Evolutionary conservation across 495 filamentous ascomycete genomes (phyloP).

Genomic region (Penicillium antarcticum): DNA sequence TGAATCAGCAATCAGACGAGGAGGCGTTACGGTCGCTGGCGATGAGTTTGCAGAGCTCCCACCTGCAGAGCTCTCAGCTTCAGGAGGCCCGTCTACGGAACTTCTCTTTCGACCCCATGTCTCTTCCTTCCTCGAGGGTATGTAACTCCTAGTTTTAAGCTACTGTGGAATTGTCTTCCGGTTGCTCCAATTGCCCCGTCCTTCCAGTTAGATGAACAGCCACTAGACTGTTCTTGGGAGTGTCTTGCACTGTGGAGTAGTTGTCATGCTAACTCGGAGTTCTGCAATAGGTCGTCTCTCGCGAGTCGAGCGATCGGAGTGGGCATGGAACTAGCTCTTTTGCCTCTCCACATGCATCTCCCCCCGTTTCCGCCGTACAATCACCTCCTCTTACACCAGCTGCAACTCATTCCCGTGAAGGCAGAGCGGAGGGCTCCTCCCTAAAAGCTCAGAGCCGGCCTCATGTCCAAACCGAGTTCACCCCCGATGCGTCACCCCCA

Average conservation of each 20-base stretch:
- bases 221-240: too few relatives aligned
- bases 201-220: not conserved
- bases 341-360: slow-evolving; percentile 45
- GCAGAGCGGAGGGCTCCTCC: slow-evolving; percentile 26
- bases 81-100: slow-evolving; percentile 80
- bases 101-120: slow-evolving; percentile 83
- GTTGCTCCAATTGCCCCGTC: not conserved
- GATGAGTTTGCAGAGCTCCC: slow-evolving; percentile 65
- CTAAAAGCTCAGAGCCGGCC: slow-evolving; percentile 37
- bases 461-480: slow-evolving; percentile 64
- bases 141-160: slow-evolving; percentile 28
- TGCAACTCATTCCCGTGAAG: slow-evolving; percentile 59
- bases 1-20: slow-evolving; percentile 35
- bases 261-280: slow-evolving; percentile 12
- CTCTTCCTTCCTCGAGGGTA: slow-evolving; percentile 82
- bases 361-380: slow-evolving; percentile 62
- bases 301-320: slow-evolving; percentile 44
- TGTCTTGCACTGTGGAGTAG: slow-evolving; percentile 2
- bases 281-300: slow-evolving; percentile 40
- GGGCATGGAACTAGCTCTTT: slow-evolving; percentile 37
- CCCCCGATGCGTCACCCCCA: slow-evolving; percentile 42
- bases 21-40: slow-evolving; percentile 71
- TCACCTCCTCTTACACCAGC: slow-evolving; percentile 90
- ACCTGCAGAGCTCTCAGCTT: slow-evolving; percentile 68
- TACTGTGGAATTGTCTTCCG: not conserved